phyloP scores from a whole-genome alignment of 441 rosid species.

The Euphorbia celastroides region DNA sequence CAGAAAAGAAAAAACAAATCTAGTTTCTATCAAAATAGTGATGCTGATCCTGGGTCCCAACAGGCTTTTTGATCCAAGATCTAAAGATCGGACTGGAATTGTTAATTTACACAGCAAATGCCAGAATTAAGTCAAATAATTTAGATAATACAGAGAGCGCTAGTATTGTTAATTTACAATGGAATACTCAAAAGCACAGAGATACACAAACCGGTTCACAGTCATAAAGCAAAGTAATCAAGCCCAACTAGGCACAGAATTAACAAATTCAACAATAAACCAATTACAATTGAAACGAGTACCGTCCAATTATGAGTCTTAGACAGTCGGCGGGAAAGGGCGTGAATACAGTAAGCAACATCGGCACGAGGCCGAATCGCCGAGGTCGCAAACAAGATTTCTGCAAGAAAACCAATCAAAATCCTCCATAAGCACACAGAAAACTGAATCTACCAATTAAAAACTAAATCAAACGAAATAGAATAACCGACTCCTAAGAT shows the following conservation, averaged over 20 bases:
- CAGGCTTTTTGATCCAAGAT: background rate
- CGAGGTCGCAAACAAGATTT: conserved; percentile 69
- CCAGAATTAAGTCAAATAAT: background rate
- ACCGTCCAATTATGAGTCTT: conserved; percentile 86
- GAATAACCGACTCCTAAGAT: conserved; percentile 65
- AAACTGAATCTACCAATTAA: conserved; percentile 6
- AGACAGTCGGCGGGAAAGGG: conserved; percentile 60
- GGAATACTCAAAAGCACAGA: background rate
- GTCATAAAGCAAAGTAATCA: background rate
- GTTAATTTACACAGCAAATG: background rate
- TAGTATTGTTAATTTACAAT: background rate
- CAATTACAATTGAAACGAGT: background rate
- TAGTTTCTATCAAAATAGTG: background rate
- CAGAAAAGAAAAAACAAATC: background rate
- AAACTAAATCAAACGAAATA: background rate
- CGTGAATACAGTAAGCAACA: conserved; percentile 68
- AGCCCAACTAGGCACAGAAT: background rate
- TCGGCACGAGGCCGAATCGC: conserved; percentile 71
- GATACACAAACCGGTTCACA: background rate
- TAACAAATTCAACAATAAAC: background rate
- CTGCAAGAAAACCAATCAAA: conserved; percentile 31
- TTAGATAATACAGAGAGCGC: background rate
- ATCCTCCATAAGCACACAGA: background rate
- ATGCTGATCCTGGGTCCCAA: background rate
- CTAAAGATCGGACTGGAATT: background rate